Base-by-base conservation (phyloP, 1,284 basidiomycete genomes). In the Austropuccinia psidii region DNA sequence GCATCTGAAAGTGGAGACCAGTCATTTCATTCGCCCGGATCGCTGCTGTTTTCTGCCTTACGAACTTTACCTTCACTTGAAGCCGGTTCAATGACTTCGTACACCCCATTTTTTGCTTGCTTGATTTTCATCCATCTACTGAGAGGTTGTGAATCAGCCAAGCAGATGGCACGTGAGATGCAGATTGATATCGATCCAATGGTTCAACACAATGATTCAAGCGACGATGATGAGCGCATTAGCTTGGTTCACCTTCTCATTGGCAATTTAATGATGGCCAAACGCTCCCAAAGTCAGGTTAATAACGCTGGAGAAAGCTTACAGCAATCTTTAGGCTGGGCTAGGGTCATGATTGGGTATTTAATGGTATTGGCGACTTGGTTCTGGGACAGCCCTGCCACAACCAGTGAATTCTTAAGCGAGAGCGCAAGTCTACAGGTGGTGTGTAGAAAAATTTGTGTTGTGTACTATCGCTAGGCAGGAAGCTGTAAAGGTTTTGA, bases 361-460 rank as follows among this genome's bases (percentile, higher is more conserved):
- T 84, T 98, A 50, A 86, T 87, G 47, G 81, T 96, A 57, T 84
- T 98, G 24, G 85, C 87, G 19, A 90, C 91, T 67, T 98, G 95
- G 95, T 84, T 97, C n/a, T 97, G 93, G 93, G 93, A 98, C 77
- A 93, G 94, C 76, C 88, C 93, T 0, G 85, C 85, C 67, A 89
- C 90, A 0, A 92, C 97, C 55, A 85, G 88, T 70, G 93, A 93
- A 80, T 94, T 98, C 79, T 83, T 98, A 74, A 89, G 90, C 67
- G 86, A 87, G 78, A 90, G 91, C 11, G 90, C 93, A 15, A 93
- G 93, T 62, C 82, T 98, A 68, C 90, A 93, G 73, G 87, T 93
- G 76, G 93, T 95, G 80, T 79, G 90, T 86, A 0, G 41, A 6
- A 24, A 35, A 6, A 27, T 43, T 27, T 39, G 4, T 35, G 37